Percentiles rank a stretch among this genome's conserved stretches.
Conservation (phyloP, 148 eudicot genomes). For the Diospyros kaki region DNA sequence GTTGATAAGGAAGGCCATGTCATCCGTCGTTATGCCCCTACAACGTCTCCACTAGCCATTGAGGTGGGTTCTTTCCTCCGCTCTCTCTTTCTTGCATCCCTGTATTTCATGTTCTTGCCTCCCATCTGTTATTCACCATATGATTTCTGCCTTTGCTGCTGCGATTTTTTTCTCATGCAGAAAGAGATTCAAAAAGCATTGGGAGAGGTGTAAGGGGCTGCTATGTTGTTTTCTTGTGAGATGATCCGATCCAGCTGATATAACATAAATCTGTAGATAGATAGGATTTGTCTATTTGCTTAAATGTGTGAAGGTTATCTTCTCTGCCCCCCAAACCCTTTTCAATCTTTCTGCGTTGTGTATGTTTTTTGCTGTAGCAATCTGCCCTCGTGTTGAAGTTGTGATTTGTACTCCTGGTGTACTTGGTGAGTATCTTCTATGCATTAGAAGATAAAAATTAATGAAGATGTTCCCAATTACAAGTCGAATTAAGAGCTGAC, state of each 20-base stretch:
- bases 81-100: background rate
- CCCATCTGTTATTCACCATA: background rate
- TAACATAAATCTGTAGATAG: background rate
- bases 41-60: constrained; percentile 44
- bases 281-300: constrained; percentile 3
- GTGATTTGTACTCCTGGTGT: background rate
- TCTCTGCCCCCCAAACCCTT: no score
- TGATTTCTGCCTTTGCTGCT: background rate
- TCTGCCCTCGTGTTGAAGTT: background rate
- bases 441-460: no score
- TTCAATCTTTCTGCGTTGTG: background rate
- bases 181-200: constrained; percentile 49
- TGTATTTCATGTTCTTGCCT: background rate
- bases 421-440: no score
- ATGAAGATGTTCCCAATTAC: no score
- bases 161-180: constrained; percentile 26
- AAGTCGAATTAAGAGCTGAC: no score
- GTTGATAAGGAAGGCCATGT: constrained; percentile 71
- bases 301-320: background rate
- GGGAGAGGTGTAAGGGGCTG: constrained; percentile 25
- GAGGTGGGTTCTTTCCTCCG: constrained; percentile 41
- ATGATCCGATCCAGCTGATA: background rate
- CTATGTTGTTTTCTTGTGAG: background rate
- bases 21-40: constrained; percentile 47
- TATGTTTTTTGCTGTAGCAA: background rate